These are phyloP conservation scores for Ogataea pini DNA, from an alignment of 805 yeast genomes.

Conservation along the genomic window DNA sequence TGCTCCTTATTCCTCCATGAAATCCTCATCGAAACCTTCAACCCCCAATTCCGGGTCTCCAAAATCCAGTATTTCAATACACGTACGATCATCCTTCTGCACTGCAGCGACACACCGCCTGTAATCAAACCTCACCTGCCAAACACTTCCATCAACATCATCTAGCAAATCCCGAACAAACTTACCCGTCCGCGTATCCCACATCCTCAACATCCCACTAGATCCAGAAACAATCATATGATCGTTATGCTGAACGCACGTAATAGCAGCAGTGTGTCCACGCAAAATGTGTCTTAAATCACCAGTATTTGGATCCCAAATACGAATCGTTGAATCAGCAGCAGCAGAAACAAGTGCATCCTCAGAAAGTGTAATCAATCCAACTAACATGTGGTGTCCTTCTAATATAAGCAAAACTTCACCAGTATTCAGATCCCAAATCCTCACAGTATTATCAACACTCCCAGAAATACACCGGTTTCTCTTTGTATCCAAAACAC, in stretches of 20 bases:
- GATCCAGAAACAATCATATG: conserved; percentile 86
- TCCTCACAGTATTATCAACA: conserved; percentile 82
- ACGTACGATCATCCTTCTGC: conserved; percentile 65
- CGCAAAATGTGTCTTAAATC: conserved; percentile 65
- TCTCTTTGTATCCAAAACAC: conserved; percentile 73
- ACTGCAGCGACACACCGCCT: conserved; percentile 90
- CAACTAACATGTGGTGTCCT: conserved; percentile 91
- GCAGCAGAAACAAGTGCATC: conserved; percentile 89
- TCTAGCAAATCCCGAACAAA: conserved; percentile 70
- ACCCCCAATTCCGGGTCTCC: conserved; percentile 37
- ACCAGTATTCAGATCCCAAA: conserved; percentile 88
- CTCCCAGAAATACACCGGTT: conserved; percentile 88
- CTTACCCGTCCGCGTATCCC: conserved; percentile 80
- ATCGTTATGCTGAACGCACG: conserved; percentile 90
- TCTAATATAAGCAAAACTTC: conserved; percentile 65
- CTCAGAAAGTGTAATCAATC: conserved; percentile 74
- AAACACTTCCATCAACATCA: conserved; percentile 80
- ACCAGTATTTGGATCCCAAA: conserved; percentile 88
- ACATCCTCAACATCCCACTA: conserved; percentile 80
- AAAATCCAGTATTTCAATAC: conserved; percentile 83
- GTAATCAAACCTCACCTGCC: conserved; percentile 91
- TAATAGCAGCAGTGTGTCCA: conserved; percentile 85
- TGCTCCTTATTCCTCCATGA: conserved; percentile 13
- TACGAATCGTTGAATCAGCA: conserved; percentile 87
- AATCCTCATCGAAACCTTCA: conserved; percentile 15